A percentile compares a stretch with the other conserved stretches of the same genome.
Conservation (phyloP, 257 asterid genomes). For the Solanum etuberosum region DNA sequence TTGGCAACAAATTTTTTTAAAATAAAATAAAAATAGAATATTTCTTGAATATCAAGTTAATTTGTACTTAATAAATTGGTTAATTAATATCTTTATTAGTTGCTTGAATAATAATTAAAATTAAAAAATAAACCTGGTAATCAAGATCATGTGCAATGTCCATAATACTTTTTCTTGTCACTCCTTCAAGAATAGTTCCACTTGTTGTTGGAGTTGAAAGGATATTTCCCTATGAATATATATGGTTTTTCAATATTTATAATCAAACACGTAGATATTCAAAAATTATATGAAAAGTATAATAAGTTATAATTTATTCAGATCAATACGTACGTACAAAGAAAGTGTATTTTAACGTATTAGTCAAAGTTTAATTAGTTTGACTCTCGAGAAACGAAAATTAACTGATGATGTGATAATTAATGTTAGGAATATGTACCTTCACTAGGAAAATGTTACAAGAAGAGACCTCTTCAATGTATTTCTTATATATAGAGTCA, state of each 20-base stretch:
- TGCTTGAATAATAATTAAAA: not conserved
- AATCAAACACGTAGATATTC: not conserved
- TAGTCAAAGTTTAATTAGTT: not conserved
- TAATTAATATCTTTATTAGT: not conserved
- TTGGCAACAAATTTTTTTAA: not conserved
- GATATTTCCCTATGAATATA: slow-evolving; percentile 31
- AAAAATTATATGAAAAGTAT: not conserved
- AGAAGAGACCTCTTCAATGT: slow-evolving; percentile 75
- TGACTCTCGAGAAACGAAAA: not conserved
- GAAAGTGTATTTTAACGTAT: not conserved
- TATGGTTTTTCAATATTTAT: not conserved
- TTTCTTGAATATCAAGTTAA: not conserved
- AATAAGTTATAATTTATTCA: not conserved
- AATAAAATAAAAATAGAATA: too few relatives aligned
- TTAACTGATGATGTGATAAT: not conserved
- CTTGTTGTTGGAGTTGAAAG: slow-evolving; percentile 58
- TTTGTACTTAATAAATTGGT: not conserved
- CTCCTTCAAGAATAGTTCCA: slow-evolving; percentile 71
- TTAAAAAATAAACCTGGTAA: slow-evolving; percentile 27
- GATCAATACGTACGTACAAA: not conserved
- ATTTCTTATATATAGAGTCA: slow-evolving; percentile 39
- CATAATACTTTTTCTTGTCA: slow-evolving; percentile 63
- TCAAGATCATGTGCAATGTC: slow-evolving; percentile 57
- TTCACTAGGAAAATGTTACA: slow-evolving; percentile 57
- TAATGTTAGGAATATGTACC: slow-evolving; percentile 20